Evolutionary conservation across 1,139 yeast species (phyloP).

Genomic region (Candida mesenterica): DNA sequence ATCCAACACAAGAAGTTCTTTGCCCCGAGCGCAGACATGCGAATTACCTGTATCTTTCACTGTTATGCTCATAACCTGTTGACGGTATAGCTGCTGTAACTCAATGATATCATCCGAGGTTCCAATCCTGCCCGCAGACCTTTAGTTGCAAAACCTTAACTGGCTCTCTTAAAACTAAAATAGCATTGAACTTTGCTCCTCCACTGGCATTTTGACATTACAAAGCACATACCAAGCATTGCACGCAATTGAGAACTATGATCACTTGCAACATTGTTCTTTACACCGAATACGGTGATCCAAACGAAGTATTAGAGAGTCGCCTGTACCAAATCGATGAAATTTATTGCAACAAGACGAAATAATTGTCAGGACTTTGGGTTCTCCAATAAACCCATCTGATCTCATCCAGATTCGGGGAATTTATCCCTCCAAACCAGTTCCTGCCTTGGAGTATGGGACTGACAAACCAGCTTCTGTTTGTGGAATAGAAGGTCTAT

Average conservation of each 20-base stretch:
- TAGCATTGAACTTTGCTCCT: too few relatives aligned
- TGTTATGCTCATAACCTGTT: too few relatives aligned
- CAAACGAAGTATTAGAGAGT: constrained; percentile 52
- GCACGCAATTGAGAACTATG: constrained; percentile 32
- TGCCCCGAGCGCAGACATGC: too few relatives aligned
- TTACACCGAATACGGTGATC: constrained; percentile 60
- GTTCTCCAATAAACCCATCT: constrained; percentile 91
- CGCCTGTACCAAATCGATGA: constrained; percentile 53
- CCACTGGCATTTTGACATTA: not conserved
- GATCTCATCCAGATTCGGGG: constrained; percentile 91
- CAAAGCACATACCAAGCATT: not conserved
- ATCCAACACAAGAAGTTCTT: too few relatives aligned
- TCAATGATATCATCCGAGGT: too few relatives aligned
- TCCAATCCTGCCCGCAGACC: too few relatives aligned
- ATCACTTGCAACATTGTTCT: constrained; percentile 58
- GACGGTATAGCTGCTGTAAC: too few relatives aligned
- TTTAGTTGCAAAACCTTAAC: too few relatives aligned
- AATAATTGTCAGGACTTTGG: constrained; percentile 62
- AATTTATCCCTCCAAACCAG: constrained; percentile 86
- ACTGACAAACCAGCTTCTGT: constrained; percentile 66
- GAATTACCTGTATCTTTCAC: too few relatives aligned
- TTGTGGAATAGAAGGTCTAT: constrained; percentile 93
- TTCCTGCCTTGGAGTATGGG: constrained; percentile 46
- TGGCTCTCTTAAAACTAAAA: too few relatives aligned
- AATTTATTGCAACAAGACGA: constrained; percentile 38